Base-by-base conservation (phyloP, 2,329 filamentous ascomycete genomes). In the Talaromyces piceae region DNA sequence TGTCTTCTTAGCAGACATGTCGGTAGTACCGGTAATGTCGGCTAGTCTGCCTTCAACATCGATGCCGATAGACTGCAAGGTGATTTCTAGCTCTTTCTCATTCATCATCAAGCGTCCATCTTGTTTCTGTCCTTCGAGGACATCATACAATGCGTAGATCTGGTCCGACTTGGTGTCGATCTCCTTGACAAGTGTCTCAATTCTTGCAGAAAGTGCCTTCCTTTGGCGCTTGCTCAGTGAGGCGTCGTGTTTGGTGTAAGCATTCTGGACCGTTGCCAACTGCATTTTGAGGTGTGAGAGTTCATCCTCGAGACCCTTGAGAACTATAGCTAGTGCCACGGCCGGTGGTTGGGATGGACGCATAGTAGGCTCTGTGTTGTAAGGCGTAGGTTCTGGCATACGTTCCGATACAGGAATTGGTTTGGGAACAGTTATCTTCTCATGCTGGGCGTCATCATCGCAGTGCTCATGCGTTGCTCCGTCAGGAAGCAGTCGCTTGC, bases 131-230 rank as follows among this genome's bases (percentile, higher is more conserved):
- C 85, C 87, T 67, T 91, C 88, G 0, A 93, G 75, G 1, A 93
- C 88, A 65, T 95, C 89, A 59, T 91, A 88, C 12, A 95, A 74
- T 39, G 81, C 79, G 69, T 95, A 94, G 39, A 95, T 83, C 66
- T 91, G 86, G 55, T 87, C 84, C 23, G 83, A 82, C 68, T 91
- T 89, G 61, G 79, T 77, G 61, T 90, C 85, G 22, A 89, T 79
- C 48, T 79, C 77, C 54, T 77, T 76, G 39, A 86, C 72, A 18
- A 89, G 62, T 20, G 72, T 73, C 54, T 82, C 76, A 30, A 91
- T 84, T 51, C 78, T 78, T 25, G 73, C 74, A 25, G 80, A 77
- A 49, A 90, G 67, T 3, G 72, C 69, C 54, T 82, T 78, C 54
- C 87, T 80, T 59, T 83, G 80, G 28, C 81, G 78, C 57, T 81